These are phyloP conservation scores for Trypanosoma boissoni DNA, from an alignment of 208 protist species.

Conservation along the genomic window DNA sequence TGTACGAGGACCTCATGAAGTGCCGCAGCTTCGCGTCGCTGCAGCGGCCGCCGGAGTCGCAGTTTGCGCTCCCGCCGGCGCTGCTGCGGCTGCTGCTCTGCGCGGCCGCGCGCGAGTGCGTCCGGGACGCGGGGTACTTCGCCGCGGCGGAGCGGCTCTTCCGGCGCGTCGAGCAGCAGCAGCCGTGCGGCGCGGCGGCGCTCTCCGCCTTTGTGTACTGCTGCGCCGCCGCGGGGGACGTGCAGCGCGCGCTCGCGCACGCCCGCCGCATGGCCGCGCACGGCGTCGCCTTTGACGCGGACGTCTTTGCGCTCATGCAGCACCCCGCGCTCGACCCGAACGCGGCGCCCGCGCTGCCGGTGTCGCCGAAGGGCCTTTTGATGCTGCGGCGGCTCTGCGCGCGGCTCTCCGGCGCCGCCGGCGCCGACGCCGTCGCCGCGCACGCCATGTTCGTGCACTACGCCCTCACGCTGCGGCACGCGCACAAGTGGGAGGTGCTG, in stretches of 20 bases:
- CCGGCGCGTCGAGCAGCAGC: constrained; percentile 73
- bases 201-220: constrained; percentile 71
- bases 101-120: constrained; percentile 64
- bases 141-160: constrained; percentile 60
- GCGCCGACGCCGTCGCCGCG: constrained; percentile 32
- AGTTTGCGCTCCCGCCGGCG: constrained; percentile 59
- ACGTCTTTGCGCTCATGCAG: constrained; percentile 71
- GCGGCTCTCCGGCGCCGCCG: constrained; percentile 22
- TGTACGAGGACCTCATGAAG: constrained; percentile 90
- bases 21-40: constrained; percentile 66
- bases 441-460: constrained; percentile 87
- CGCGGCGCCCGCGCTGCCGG: constrained; percentile 27
- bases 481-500: constrained; percentile 78
- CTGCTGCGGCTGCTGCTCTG: constrained; percentile 58
- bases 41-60: constrained; percentile 76
- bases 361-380: constrained; percentile 56
- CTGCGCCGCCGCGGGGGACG: constrained; percentile 55
- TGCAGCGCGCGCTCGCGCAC: constrained; percentile 48
- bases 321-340: constrained; percentile 64
- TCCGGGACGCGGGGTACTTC: constrained; percentile 72
- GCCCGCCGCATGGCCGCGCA: constrained; percentile 49
- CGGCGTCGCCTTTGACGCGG: constrained; percentile 53
- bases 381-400: constrained; percentile 65
- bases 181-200: constrained; percentile 42
- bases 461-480: constrained; percentile 69